Conservation (phyloP, 1,139 yeast genomes). For the Suhomyces guaymorum region DNA sequence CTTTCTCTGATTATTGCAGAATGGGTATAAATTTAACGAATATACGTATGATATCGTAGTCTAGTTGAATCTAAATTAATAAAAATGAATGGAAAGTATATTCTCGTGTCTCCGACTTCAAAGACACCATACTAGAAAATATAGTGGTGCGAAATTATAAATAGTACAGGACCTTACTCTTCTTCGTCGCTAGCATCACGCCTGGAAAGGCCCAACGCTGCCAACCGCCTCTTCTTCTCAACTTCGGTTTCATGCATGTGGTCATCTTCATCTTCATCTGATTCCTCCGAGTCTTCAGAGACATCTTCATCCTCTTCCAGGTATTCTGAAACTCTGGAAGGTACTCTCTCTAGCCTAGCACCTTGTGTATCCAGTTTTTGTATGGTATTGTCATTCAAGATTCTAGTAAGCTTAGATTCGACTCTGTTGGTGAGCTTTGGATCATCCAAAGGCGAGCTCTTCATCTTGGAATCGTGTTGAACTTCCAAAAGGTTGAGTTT, state of each 20-base stretch:
- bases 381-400: constrained; percentile 16
- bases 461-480: constrained; percentile 25
- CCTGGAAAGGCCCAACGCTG: constrained; percentile 67
- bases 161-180: constrained; percentile 20
- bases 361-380: background rate
- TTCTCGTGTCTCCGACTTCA: too few species aligned
- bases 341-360: constrained; percentile 8
- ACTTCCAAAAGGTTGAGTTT: constrained; percentile 15
- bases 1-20: too few species aligned
- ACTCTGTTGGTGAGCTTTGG: constrained; percentile 25
- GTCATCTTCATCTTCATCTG: constrained; percentile 18
- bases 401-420: constrained; percentile 29
- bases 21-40: too few species aligned
- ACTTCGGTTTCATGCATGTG: constrained; percentile 59
- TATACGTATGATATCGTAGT: too few species aligned
- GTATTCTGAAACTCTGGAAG: constrained; percentile 15
- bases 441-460: constrained; percentile 20
- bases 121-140: background rate
- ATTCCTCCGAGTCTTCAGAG: constrained; percentile 21
- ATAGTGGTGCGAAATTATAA: background rate
- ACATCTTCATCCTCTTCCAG: constrained; percentile 16
- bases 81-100: too few species aligned
- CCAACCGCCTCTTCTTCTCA: constrained; percentile 74
- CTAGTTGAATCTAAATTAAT: too few species aligned
- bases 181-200: constrained; percentile 60